Conservation (phyloP, 441 rosid species). For the Aquilaria agallochum region DNA sequence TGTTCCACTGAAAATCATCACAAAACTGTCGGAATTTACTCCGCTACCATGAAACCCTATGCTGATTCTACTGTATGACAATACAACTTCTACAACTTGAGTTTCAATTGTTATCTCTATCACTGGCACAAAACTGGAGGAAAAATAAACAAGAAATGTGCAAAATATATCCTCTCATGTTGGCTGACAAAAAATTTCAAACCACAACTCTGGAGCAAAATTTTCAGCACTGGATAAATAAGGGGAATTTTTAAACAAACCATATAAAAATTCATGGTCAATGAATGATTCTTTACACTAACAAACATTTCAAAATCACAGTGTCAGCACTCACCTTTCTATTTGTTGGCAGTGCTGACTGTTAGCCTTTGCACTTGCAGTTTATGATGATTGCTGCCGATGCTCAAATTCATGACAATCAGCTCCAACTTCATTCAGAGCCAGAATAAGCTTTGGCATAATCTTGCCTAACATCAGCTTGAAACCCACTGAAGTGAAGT, state of each 20-base stretch:
- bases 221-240: too few relatives aligned
- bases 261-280: slow-evolving; percentile 3
- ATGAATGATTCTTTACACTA: slow-evolving; percentile 16
- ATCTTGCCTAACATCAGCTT: slow-evolving; percentile 93
- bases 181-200: too few relatives aligned
- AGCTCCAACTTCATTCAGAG: slow-evolving; percentile 70
- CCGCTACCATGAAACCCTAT: too few relatives aligned
- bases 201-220: too few relatives aligned
- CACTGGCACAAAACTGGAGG: too few relatives aligned
- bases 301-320: slow-evolving; percentile 18
- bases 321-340: slow-evolving; percentile 28
- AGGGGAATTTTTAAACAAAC: slow-evolving; percentile 12
- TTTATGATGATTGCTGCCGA: slow-evolving; percentile 40
- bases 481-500: slow-evolving; percentile 87
- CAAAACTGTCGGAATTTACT: too few relatives aligned
- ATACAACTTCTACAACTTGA: too few relatives aligned
- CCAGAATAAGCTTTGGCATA: slow-evolving; percentile 58
- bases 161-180: too few relatives aligned
- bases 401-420: slow-evolving; percentile 71
- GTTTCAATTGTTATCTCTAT: too few relatives aligned
- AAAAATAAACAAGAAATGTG: too few relatives aligned
- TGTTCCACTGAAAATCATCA: too few relatives aligned
- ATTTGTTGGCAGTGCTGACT: slow-evolving; percentile 14
- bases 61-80: too few relatives aligned
- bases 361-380: slow-evolving; percentile 9